Evolutionary conservation across 495 filamentous ascomycete genomes (phyloP).

Genomic region (Aspergillus kassunensis): DNA sequence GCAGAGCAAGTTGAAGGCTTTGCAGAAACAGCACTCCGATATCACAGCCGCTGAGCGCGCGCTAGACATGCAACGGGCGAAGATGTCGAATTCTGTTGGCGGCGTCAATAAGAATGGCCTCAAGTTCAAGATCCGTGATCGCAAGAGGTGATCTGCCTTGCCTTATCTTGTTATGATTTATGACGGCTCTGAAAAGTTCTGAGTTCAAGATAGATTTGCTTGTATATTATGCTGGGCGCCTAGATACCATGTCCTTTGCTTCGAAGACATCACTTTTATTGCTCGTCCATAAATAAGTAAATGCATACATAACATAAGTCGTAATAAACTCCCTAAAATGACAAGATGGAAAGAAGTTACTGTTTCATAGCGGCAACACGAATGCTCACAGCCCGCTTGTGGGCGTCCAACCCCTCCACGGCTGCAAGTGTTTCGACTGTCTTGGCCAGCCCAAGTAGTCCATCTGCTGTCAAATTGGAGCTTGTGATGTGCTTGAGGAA

Average conservation of each 20-base stretch:
- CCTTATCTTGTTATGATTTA: constrained; percentile 10
- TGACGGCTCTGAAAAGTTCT: constrained; percentile 12
- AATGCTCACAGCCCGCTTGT: constrained; percentile 87
- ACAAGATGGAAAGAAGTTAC: constrained; percentile 10
- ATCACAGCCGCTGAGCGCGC: constrained; percentile 69
- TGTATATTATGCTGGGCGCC: constrained; percentile 8
- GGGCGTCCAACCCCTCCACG: constrained; percentile 92
- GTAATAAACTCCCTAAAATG: constrained; percentile 7
- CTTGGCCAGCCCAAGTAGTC: constrained; percentile 72
- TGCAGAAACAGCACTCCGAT: constrained; percentile 66
- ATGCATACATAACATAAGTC: constrained; percentile 4
- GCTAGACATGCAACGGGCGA: constrained; percentile 71
- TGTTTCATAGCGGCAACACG: constrained; percentile 62
- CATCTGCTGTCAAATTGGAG: constrained; percentile 80
- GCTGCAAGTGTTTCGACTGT: constrained; percentile 93
- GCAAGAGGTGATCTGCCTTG: constrained; percentile 50
- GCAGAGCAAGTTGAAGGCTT: constrained; percentile 54
- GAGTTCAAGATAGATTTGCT: constrained; percentile 11
- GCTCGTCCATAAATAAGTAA: background rate
- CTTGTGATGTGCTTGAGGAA: constrained; percentile 97
- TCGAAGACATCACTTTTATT: constrained; percentile 14
- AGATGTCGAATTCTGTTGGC: constrained; percentile 76
- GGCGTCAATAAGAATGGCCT: constrained; percentile 76
- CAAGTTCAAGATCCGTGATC: constrained; percentile 77
- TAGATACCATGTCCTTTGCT: constrained; percentile 13